phyloP scores from a whole-genome alignment of 129 eudicot genomes.

The Logfia minima region DNA sequence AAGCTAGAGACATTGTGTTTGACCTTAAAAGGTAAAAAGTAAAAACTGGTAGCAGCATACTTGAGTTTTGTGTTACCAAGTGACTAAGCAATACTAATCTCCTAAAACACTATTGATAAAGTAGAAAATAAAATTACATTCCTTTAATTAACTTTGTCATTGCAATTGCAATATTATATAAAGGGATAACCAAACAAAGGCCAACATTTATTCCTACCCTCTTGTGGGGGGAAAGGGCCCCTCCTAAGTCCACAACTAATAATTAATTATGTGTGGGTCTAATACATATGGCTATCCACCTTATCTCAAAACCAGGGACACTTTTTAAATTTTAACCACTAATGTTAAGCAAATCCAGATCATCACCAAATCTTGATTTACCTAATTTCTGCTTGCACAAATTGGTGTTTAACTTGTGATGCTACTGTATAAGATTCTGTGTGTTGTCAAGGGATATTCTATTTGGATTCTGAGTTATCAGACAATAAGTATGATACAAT shows the following conservation, averaged over 20 bases:
- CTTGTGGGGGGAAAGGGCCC: neutral
- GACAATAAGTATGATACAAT: neutral
- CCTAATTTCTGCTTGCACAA: slow-evolving; percentile 30
- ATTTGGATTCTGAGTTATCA: slow-evolving; percentile 1
- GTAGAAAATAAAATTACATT: neutral
- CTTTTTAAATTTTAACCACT: slow-evolving; percentile 4
- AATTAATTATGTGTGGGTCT: slow-evolving; percentile 18
- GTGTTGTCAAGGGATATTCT: slow-evolving; percentile 22
- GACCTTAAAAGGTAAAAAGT: neutral
- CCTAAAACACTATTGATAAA: neutral
- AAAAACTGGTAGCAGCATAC: neutral
- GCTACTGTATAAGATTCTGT: slow-evolving; percentile 5
- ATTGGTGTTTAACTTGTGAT: slow-evolving; percentile 15
- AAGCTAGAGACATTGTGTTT: neutral
- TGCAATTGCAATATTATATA: neutral
- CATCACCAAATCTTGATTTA: slow-evolving; percentile 17
- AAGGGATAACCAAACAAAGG: slow-evolving; percentile 15
- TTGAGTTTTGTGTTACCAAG: neutral
- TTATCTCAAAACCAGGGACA: slow-evolving; percentile 25
- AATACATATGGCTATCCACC: slow-evolving; percentile 6
- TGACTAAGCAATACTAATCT: neutral
- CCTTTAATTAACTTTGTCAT: neutral
- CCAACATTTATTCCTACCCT: slow-evolving; percentile 11
- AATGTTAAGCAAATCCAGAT: slow-evolving; percentile 13
- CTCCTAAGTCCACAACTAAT: slow-evolving; percentile 14